Conservation (phyloP, 176 grass and related monocot species). For the Avena atlantica region DNA sequence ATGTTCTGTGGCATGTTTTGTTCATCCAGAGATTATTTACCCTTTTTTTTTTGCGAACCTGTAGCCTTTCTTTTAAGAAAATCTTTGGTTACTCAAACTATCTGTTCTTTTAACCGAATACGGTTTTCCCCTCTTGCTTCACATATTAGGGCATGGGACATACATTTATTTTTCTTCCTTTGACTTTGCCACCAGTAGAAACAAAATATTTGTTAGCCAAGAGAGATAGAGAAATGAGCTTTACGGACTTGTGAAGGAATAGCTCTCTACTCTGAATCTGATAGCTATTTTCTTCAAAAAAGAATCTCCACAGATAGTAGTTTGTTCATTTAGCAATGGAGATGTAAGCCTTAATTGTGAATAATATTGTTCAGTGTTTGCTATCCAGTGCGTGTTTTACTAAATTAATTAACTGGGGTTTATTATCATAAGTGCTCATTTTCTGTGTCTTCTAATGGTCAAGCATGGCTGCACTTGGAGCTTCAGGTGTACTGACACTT, state of each 20-base stretch:
- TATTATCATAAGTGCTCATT: not conserved
- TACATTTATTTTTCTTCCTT: not conserved
- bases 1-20: not conserved
- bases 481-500: slow-evolving; percentile 21
- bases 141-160: not conserved
- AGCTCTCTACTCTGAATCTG: not conserved
- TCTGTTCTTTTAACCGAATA: not conserved
- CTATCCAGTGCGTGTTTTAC: slow-evolving; percentile 30
- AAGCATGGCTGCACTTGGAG: not conserved
- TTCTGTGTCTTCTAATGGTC: not conserved
- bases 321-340: not conserved
- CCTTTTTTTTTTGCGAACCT: not conserved
- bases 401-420: not conserved
- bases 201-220: not conserved
- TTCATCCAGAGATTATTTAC: slow-evolving; percentile 9
- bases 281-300: not conserved
- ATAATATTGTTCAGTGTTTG: not conserved
- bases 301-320: not conserved
- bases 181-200: not conserved
- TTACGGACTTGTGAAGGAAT: not conserved
- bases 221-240: not conserved
- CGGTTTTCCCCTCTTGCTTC: not conserved
- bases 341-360: slow-evolving; percentile 2
- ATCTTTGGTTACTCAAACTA: not conserved
- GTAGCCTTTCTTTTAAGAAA: not conserved